Evolutionary conservation across 495 filamentous ascomycete species (phyloP).

Genomic region (Trichocladium antarcticum): DNA sequence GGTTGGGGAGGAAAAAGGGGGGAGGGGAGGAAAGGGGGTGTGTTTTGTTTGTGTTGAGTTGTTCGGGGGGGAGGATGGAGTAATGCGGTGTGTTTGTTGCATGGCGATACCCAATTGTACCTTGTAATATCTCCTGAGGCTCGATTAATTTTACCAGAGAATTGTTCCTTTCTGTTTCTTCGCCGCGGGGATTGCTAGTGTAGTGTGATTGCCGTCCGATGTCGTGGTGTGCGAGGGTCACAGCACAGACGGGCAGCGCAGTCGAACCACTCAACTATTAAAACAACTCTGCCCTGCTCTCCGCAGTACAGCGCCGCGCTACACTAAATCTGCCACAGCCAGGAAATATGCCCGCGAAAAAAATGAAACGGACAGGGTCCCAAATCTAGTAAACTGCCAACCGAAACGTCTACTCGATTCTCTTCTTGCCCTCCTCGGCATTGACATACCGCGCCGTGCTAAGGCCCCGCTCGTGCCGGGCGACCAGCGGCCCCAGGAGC

Average conservation of each 20-base stretch:
- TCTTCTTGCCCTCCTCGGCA: conserved; percentile 92
- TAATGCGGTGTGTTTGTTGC: not conserved
- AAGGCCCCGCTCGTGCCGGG: conserved; percentile 61
- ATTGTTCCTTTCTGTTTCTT: not conserved
- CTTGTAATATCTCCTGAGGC: not conserved
- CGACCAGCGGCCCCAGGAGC: conserved; percentile 60
- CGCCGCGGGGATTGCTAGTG: too few species aligned
- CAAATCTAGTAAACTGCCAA: too few species aligned
- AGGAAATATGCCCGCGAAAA: not conserved
- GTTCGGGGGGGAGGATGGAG: not conserved
- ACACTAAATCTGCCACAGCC: not conserved
- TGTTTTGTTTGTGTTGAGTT: too few species aligned
- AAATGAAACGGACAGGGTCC: conserved; percentile 1
- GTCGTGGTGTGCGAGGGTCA: too few species aligned
- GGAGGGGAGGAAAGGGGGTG: too few species aligned
- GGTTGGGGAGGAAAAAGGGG: too few species aligned
- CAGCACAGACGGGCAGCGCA: too few species aligned
- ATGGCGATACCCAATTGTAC: conserved; percentile 2
- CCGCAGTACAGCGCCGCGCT: too few species aligned
- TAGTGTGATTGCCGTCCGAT: too few species aligned
- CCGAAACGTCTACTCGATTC: conserved; percentile 57
- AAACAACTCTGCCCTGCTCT: too few species aligned
- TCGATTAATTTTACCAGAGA: not conserved
- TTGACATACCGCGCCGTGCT: conserved; percentile 69
- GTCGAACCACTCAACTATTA: too few species aligned